Percentiles rank a stretch among this genome's conserved stretches.
These are phyloP conservation scores for Anthoceros angustus DNA, from an alignment of 225 moss, liverwort and hornwort genomes.

Conservation along the genomic window DNA sequence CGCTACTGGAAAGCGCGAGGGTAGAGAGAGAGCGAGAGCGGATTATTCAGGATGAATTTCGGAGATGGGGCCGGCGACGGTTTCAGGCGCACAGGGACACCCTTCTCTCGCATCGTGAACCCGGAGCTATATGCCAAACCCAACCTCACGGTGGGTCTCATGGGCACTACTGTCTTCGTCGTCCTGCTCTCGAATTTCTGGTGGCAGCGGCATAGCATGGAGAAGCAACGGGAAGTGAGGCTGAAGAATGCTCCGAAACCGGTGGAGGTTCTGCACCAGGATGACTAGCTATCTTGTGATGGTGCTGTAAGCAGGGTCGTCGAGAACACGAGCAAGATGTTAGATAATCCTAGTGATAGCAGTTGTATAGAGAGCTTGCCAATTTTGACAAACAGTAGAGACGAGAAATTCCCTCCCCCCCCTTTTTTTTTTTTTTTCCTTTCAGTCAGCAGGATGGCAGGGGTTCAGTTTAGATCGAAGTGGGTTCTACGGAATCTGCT, in stretches of 20 bases:
- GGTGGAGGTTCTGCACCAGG: conserved; percentile 51
- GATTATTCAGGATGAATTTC: background rate
- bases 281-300: conserved; percentile 16
- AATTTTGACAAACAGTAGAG: no score
- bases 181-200: conserved; percentile 61
- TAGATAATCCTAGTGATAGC: background rate
- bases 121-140: conserved; percentile 97
- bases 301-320: background rate
- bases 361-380: no score
- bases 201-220: conserved; percentile 54
- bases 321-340: background rate
- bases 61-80: conserved; percentile 1
- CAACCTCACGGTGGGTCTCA: conserved; percentile 56
- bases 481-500: background rate
- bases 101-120: conserved; percentile 72
- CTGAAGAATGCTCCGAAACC: conserved; percentile 11
- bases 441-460: background rate
- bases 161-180: conserved; percentile 71
- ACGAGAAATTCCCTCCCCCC: no score
- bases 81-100: conserved; percentile 55
- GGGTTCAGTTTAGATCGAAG: background rate
- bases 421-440: no score
- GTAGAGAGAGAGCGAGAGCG: no score
- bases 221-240: conserved; percentile 35
- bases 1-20: no score